These are phyloP conservation scores for Tuber aestivum DNA, from an alignment of 495 filamentous ascomycete genomes.

Conservation along the genomic window DNA sequence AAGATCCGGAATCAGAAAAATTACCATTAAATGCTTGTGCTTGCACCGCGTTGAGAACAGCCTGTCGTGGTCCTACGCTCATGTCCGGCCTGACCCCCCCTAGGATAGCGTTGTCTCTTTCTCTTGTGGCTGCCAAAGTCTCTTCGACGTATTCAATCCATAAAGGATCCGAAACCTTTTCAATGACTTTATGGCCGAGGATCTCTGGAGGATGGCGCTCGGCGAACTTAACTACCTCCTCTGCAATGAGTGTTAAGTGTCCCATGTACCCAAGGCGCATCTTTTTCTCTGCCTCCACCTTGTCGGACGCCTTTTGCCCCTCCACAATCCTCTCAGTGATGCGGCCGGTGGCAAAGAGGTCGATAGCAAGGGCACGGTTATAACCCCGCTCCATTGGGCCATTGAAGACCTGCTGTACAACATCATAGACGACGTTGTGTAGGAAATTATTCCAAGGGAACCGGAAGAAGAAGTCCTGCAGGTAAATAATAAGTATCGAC, in stretches of 20 bases:
- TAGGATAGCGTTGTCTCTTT: constrained; percentile 97
- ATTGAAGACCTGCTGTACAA: constrained; percentile 98
- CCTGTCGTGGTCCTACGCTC: constrained; percentile 62
- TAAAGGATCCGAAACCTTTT: constrained; percentile 75
- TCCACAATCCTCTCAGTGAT: constrained; percentile 89
- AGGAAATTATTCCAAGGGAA: constrained; percentile 99
- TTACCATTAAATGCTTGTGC: constrained; percentile 56
- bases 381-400: constrained; percentile 94
- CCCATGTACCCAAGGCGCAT: constrained; percentile 98
- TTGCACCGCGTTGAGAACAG: constrained; percentile 57
- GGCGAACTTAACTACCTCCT: constrained; percentile 98
- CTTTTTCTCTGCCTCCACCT: constrained; percentile 68
- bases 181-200: constrained; percentile 73
- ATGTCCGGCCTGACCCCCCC: constrained; percentile 91
- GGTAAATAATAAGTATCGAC: constrained; percentile 14
- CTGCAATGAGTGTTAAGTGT: constrained; percentile 91
- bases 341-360: constrained; percentile 81
- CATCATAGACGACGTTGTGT: constrained; percentile 98
- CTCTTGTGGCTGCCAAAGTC: constrained; percentile 84
- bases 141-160: constrained; percentile 97
- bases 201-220: constrained; percentile 87
- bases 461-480: constrained; percentile 87
- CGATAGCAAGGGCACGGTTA: constrained; percentile 86
- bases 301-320: constrained; percentile 80
- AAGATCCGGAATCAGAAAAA: constrained; percentile 62